Base-by-base conservation (phyloP, 345 rosid genomes). In the Ceriops zippeliana region DNA sequence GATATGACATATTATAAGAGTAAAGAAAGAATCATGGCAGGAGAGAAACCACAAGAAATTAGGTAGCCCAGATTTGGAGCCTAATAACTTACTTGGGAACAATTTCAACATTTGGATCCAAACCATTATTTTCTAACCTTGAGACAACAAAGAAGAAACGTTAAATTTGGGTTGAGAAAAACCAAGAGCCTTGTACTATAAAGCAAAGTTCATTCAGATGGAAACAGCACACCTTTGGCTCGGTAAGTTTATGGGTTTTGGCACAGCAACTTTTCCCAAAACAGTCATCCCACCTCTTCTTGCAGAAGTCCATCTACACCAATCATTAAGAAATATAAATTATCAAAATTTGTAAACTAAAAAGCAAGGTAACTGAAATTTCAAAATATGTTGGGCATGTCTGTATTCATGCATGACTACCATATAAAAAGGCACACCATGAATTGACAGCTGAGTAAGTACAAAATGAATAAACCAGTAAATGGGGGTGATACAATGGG, bases 71-170 rank as follows among this genome's bases (percentile, higher is more conserved):
- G 26, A 70, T 22, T n/a, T 69, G 42, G 31, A 30, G 38, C 26
- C 26, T 42, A 65, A 68, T 59, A 58, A 81, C 96, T 93, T 82
- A 96, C 99, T 89, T 96, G 81, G 99, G 99, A 67, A 96, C 99
- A 70, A 96, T 89, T 82, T 96, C 99, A 72, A 96, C 98, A 81
- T 82, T 86, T 16, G 96, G 99, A 74, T 96, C 96, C 83, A 90
- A 82, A 47, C 98, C 99, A 72, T 87, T 95, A 78, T 92, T 96
- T 86, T 96, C 99, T 73, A 90, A 82, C 96, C 99, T 96, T 84
- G 51, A 81, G 83, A 76, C 62, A 83, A 51, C 66, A 59, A 58
- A 64, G 32, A 52, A 49, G 46, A 63, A 51, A 68, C 4, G 27
- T 37, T 32, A 62, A 67, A 35, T 56, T 68, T 15, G 28, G 37